Evolutionary conservation across 2,329 filamentous ascomycete genomes (phyloP), one percentile per base, ranked within the genome.

Genomic region (Grosmannia penicillata): DNA sequence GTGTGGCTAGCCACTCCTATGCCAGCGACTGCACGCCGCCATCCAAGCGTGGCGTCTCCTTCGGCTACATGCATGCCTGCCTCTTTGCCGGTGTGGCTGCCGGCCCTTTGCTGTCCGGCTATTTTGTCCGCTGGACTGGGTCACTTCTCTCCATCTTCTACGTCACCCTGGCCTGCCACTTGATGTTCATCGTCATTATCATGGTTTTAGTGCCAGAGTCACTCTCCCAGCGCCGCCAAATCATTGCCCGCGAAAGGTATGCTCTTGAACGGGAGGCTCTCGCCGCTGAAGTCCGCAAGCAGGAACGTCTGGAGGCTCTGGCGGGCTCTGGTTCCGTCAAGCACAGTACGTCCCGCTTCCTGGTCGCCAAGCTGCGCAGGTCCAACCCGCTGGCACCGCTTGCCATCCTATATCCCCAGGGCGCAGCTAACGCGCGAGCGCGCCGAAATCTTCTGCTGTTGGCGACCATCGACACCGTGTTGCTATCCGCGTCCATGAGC

Each of bases 41-140:
- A 0, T 79, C 82, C 23, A 75, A 74, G 51, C 76, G 91, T 17
- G 82, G 80, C 43, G 81, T 93, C 8, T 75, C 78, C 5, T 91
- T 96, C 55, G 87, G 85, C 7, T 89, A 87, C 53, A 79, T 96
- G 49, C 84, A 96, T 50, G 86, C 84, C 10, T 86, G 80, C 48
- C 65, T 98, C 8, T 96, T 94, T 56, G 70, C 72, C 2, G 91
- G 91, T n/a, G 74, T 96, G 33, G 89, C 91, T 0, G 59, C 89
- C 24, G 91, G 91, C 0, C 91, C 91, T 8, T 67, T 93, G 3
- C 52, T 93, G 18, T 80, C 86, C 0, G 87, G 82, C 3, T 79
- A 82, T 48, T 65, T 95, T 31, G 79, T 94, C 50, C 73, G 82
- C 49, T 70, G 67, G 55, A 87, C 82, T 0, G 82, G 82, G 8